Conservation (phyloP, 352 stramenopile species). For the Phytophthora quininea region DNA sequence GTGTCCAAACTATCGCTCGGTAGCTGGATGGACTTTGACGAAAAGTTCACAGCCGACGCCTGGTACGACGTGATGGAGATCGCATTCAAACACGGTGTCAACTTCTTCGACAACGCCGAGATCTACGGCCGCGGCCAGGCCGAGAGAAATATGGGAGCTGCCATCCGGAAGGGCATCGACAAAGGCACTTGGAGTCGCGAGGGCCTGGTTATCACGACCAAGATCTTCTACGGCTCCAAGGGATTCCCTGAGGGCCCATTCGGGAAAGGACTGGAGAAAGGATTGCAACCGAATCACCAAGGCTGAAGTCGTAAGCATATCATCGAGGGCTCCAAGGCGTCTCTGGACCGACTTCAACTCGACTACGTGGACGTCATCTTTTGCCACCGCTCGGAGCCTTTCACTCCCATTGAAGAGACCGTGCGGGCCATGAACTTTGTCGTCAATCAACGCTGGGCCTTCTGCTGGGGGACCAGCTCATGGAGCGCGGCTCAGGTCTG, state of each 20-base stretch:
- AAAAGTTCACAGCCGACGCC: no score
- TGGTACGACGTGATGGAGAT: no score
- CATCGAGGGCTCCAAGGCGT: slow-evolving; percentile 47
- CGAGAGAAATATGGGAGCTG: slow-evolving; percentile 39
- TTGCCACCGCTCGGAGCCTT: slow-evolving; percentile 37
- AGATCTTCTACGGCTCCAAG: slow-evolving; percentile 55
- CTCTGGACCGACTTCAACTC: slow-evolving; percentile 43
- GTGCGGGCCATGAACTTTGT: slow-evolving; percentile 38
- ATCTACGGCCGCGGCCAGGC: slow-evolving; percentile 37
- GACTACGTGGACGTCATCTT: slow-evolving; percentile 59
- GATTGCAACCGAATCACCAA: slow-evolving; percentile 25
- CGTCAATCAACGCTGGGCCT: neutral
- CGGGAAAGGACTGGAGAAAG: slow-evolving; percentile 1
- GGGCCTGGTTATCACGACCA: slow-evolving; percentile 65
- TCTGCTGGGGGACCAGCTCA: slow-evolving; percentile 24
- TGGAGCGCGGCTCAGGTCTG: slow-evolving; percentile 43
- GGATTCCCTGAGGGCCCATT: neutral
- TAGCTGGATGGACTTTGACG: no score
- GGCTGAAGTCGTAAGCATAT: slow-evolving; percentile 36
- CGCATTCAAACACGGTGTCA: slow-evolving; percentile 34
- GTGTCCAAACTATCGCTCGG: slow-evolving; percentile 38
- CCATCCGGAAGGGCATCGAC: slow-evolving; percentile 39
- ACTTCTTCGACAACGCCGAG: slow-evolving; percentile 57
- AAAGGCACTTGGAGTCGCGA: slow-evolving; percentile 30
- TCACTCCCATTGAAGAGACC: slow-evolving; percentile 35